A percentile compares a stretch with the other conserved stretches of the same genome.
Conservation (phyloP, 2,329 filamentous ascomycete genomes). For the Cryphonectria carpinicola region DNA sequence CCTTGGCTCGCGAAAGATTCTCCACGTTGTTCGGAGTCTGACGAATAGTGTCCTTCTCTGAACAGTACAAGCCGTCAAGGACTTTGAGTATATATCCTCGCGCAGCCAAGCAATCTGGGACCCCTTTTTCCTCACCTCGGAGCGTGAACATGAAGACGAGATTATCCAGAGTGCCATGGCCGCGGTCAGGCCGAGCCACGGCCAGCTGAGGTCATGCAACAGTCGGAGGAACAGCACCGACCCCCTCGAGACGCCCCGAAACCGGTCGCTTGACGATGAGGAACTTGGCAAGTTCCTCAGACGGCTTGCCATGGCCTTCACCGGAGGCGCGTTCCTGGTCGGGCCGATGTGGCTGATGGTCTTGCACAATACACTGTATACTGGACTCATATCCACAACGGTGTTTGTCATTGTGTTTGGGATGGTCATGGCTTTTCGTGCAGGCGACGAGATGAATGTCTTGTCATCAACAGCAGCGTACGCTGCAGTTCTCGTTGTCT, state of each 20-base stretch:
- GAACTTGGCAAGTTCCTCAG: not conserved
- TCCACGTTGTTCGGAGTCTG: not conserved
- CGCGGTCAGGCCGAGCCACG: not conserved
- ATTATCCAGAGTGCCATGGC: not conserved
- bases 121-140: not conserved
- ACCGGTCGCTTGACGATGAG: not conserved
- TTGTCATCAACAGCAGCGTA: slow-evolving; percentile 8
- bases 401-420: slow-evolving; percentile 13
- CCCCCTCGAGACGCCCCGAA: not conserved
- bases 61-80: slow-evolving; percentile 12
- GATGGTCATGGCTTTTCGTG: not conserved
- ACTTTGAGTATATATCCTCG: slow-evolving; percentile 15
- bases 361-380: slow-evolving; percentile 8
- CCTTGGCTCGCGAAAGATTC: not conserved
- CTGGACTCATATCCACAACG: slow-evolving; percentile 14
- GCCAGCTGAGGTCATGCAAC: not conserved
- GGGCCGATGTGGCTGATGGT: slow-evolving; percentile 22
- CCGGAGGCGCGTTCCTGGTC: not conserved
- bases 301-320: not conserved
- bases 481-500: slow-evolving; percentile 18
- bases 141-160: not conserved
- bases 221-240: not conserved
- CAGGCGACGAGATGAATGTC: slow-evolving; percentile 4
- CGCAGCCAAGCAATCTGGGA: not conserved
- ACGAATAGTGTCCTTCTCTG: not conserved